Percentiles rank a stretch among this genome's conserved stretches.
Conservation (phyloP, 257 asterid genomes). For the Solanum raphanifolium region DNA sequence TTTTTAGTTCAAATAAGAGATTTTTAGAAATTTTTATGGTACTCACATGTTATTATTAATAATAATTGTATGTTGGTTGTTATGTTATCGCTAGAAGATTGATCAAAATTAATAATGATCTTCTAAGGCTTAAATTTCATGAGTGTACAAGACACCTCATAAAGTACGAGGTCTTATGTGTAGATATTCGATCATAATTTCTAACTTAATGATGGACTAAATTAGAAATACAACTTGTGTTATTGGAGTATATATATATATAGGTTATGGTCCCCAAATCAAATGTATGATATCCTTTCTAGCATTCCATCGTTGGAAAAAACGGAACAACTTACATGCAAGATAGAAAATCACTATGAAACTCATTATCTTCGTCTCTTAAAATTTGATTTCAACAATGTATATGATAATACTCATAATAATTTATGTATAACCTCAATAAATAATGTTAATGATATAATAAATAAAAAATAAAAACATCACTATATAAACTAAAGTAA, state of each 20-base stretch:
- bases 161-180: neutral
- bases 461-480: neutral
- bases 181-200: neutral
- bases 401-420: neutral
- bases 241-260: neutral
- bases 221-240: neutral
- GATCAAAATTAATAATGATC: neutral
- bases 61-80: neutral
- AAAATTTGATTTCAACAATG: neutral
- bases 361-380: neutral
- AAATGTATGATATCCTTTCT: neutral
- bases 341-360: no score
- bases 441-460: neutral
- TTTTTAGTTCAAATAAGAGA: neutral
- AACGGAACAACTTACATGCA: neutral
- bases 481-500: neutral
- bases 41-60: neutral
- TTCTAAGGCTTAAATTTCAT: neutral
- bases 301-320: neutral
- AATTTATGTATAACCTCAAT: neutral
- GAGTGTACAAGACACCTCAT: neutral
- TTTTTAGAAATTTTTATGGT: neutral
- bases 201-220: neutral
- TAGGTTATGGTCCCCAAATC: neutral
- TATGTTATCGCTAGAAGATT: neutral